Evolutionary conservation across 176 grass and related monocot genomes (phyloP).

Genomic region (Triticum timopheevii): DNA sequence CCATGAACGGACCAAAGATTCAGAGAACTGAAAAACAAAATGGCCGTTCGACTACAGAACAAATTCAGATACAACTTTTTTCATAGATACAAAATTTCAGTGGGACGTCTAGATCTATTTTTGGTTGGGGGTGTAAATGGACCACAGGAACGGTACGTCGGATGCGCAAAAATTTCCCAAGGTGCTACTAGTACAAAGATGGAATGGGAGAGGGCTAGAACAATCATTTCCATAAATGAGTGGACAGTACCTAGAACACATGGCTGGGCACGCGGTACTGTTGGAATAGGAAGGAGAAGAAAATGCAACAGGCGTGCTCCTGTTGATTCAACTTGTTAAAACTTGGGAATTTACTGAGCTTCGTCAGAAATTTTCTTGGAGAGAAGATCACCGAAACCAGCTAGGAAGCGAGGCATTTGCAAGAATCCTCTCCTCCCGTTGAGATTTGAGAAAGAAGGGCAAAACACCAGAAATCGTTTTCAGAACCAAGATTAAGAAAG

Average conservation of each 20-base stretch:
- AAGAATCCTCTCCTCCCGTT: neutral
- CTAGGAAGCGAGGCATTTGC: neutral
- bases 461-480: neutral
- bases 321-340: neutral
- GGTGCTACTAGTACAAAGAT: constrained; percentile 14
- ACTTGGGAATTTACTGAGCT: neutral
- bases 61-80: neutral
- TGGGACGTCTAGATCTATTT: neutral
- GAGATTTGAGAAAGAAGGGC: constrained; percentile 2
- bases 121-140: neutral
- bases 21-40: constrained; percentile 11
- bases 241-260: constrained; percentile 18
- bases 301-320: constrained; percentile 6
- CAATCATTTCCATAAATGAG: constrained; percentile 31
- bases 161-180: neutral
- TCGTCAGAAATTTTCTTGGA: neutral
- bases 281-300: neutral
- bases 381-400: neutral
- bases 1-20: neutral
- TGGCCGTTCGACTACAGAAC: neutral
- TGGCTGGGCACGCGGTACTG: constrained; percentile 9
- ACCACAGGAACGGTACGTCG: neutral
- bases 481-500: neutral
- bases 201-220: constrained; percentile 17
- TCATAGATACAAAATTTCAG: neutral